Evolutionary conservation across 1,139 yeast genomes (phyloP).

Genomic region (Kodamaea ohmeri): DNA sequence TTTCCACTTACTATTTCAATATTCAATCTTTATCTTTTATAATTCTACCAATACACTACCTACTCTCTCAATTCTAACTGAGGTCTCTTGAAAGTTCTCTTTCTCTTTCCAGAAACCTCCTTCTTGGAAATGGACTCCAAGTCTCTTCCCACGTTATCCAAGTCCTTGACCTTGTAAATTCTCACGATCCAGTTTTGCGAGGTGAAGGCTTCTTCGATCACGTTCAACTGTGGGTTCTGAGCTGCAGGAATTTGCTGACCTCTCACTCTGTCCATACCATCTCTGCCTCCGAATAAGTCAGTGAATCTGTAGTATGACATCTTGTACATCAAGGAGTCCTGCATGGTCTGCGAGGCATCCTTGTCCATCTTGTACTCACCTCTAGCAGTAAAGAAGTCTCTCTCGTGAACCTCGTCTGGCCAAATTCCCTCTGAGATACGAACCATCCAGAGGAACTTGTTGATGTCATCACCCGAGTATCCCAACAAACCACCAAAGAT

Average conservation of each 20-base stretch:
- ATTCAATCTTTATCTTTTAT: background rate
- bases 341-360: constrained; percentile 81
- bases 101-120: constrained; percentile 36
- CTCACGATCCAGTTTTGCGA: constrained; percentile 97
- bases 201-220: constrained; percentile 91
- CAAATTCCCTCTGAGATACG: constrained; percentile 98
- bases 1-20: too few relatives aligned
- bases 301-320: constrained; percentile 88
- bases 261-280: constrained; percentile 84
- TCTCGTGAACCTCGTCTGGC: constrained; percentile 94
- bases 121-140: constrained; percentile 51
- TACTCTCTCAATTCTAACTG: constrained; percentile 46
- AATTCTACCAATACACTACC: background rate
- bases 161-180: constrained; percentile 87
- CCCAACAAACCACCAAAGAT: constrained; percentile 95
- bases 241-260: constrained; percentile 66
- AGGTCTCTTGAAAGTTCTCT: constrained; percentile 51
- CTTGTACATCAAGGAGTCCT: constrained; percentile 88
- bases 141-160: constrained; percentile 84
- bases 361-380: constrained; percentile 91
- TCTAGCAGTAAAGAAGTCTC: constrained; percentile 74
- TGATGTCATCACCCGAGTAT: constrained; percentile 93
- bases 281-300: constrained; percentile 66
- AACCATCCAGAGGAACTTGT: constrained; percentile 98
- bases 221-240: constrained; percentile 61